phyloP scores from a whole-genome alignment of 495 filamentous ascomycete species.

The Bombardia bombarda region DNA sequence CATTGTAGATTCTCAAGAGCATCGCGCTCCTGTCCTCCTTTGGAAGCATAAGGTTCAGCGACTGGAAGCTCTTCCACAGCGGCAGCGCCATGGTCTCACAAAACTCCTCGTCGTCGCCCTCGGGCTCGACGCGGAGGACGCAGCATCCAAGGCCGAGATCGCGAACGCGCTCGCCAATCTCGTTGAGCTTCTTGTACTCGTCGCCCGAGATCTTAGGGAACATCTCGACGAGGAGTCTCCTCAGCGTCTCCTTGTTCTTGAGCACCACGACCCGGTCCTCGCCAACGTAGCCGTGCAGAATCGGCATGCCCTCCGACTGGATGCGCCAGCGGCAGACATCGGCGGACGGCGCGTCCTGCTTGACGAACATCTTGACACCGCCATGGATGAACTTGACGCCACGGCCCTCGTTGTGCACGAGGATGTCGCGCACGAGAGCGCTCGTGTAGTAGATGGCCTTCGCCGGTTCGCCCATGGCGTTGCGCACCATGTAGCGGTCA shows the following conservation, averaged over 20 bases:
- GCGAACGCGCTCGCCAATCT: slow-evolving; percentile 76
- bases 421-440: slow-evolving; percentile 72
- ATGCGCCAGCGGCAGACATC: slow-evolving; percentile 89
- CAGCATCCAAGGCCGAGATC: slow-evolving; percentile 86
- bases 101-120: slow-evolving; percentile 59
- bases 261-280: slow-evolving; percentile 65
- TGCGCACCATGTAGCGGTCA: slow-evolving; percentile 92
- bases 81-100: slow-evolving; percentile 77
- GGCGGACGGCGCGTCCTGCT: slow-evolving; percentile 81
- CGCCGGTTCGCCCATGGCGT: slow-evolving; percentile 69
- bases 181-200: slow-evolving; percentile 67
- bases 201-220: slow-evolving; percentile 71
- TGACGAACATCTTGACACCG: slow-evolving; percentile 97
- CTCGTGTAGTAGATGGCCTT: slow-evolving; percentile 95
- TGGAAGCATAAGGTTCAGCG: slow-evolving; percentile 89
- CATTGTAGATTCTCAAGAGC: slow-evolving; percentile 84
- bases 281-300: slow-evolving; percentile 83
- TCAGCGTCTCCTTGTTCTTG: slow-evolving; percentile 66
- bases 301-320: slow-evolving; percentile 83
- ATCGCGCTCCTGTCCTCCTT: slow-evolving; percentile 94
- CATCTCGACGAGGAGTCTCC: slow-evolving; percentile 80
- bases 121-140: slow-evolving; percentile 72
- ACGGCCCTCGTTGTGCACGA: slow-evolving; percentile 72
- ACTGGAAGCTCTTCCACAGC: slow-evolving; percentile 81
- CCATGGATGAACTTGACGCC: slow-evolving; percentile 94